A percentile compares a stretch with the other conserved stretches of the same genome.
Conservation (phyloP, 495 filamentous ascomycete species). For the Lentithecium fluviatile region DNA sequence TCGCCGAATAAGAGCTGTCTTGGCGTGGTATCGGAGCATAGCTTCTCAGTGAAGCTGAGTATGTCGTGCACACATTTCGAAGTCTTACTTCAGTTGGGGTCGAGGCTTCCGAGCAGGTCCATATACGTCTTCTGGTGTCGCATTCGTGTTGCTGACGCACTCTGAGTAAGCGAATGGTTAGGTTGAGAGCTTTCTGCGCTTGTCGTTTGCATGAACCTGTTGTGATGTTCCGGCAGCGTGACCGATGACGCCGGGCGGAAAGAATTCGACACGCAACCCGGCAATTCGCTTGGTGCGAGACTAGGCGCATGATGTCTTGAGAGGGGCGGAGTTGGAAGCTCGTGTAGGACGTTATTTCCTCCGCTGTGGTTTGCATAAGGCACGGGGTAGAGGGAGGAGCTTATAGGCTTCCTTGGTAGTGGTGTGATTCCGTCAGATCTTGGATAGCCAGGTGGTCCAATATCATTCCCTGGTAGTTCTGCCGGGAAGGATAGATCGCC, state of each 20-base stretch:
- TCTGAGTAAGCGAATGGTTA: background rate
- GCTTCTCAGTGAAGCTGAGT: too few species aligned
- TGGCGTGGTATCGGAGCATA: too few species aligned
- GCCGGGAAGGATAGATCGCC: background rate
- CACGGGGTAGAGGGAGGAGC: background rate
- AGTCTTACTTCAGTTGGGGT: background rate
- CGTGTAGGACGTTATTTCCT: background rate
- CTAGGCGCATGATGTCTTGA: too few species aligned
- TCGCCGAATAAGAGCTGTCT: too few species aligned
- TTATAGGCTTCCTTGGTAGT: background rate
- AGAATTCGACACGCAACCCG: too few species aligned
- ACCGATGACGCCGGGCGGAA: too few species aligned
- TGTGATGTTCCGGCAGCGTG: background rate
- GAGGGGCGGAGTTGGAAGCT: too few species aligned
- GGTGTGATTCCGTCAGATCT: background rate
- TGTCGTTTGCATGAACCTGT: background rate
- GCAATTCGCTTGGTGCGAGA: too few species aligned
- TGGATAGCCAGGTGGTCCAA: conserved; percentile 8
- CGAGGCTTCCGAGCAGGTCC: conserved; percentile 10
- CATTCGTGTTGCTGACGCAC: conserved; percentile 3
- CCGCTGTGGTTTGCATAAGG: background rate
- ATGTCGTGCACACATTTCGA: too few species aligned
- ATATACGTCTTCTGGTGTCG: conserved; percentile 5
- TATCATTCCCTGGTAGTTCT: conserved; percentile 3
- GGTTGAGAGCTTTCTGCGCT: background rate